Percentiles rank a stretch among this genome's conserved stretches.
Conservation (phyloP, 139 green algal species). For the Zygnema cylindricum region DNA sequence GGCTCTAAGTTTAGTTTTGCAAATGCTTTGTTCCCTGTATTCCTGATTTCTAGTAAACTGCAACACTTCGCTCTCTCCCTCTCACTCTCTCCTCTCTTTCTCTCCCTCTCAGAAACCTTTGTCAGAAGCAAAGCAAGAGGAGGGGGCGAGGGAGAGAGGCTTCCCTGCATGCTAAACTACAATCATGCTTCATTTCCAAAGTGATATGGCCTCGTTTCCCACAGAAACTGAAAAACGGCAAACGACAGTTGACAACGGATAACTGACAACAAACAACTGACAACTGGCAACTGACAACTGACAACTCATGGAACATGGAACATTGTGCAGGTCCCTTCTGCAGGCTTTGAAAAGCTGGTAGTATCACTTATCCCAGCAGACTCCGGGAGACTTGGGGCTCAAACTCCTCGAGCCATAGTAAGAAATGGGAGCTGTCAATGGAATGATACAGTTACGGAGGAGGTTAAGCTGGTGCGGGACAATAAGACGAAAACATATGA, state of each 20-base stretch:
- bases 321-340: slow-evolving; percentile 29
- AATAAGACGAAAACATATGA: slow-evolving; percentile 27
- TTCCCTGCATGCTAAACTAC: neutral
- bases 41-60: too few relatives aligned
- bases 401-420: slow-evolving; percentile 24
- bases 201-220: neutral
- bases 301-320: neutral
- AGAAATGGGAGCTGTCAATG: slow-evolving; percentile 32
- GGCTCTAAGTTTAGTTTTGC: too few relatives aligned
- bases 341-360: slow-evolving; percentile 51
- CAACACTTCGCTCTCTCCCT: too few relatives aligned
- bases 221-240: neutral
- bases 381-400: slow-evolving; percentile 29
- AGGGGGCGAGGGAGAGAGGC: too few relatives aligned
- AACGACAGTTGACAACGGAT: neutral
- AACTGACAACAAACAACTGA: neutral
- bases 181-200: neutral
- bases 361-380: slow-evolving; percentile 54
- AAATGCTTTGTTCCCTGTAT: slow-evolving; percentile 16
- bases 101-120: neutral
- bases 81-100: neutral
- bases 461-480: slow-evolving; percentile 33
- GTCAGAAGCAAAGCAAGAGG: too few relatives aligned
- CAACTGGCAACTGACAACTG: too few relatives aligned
- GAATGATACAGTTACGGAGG: slow-evolving; percentile 49